phyloP scores from a whole-genome alignment of 2,329 filamentous ascomycete species.

The Talaromyces amestolkiae region DNA sequence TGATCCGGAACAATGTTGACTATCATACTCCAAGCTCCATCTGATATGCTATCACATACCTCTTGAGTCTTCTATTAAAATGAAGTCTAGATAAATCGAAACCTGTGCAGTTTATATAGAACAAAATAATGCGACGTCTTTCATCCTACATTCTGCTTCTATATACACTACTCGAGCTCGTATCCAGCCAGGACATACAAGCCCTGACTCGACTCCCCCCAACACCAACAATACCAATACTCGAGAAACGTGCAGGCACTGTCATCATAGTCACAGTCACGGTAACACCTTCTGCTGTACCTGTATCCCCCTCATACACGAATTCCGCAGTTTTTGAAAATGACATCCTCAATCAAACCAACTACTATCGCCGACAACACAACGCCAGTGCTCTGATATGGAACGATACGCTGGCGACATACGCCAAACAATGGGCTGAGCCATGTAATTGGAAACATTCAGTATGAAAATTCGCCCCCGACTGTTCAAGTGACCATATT shows the following conservation, averaged over 20 bases:
- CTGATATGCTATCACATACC: too few relatives aligned
- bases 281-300: not conserved
- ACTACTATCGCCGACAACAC: conserved; percentile 70
- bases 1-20: too few relatives aligned
- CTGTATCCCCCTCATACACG: conserved; percentile 11
- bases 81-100: not conserved
- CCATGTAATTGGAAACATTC: conserved; percentile 49
- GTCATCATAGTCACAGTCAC: conserved; percentile 18
- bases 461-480: not conserved
- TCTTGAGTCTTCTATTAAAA: not conserved
- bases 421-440: conserved; percentile 62
- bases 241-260: conserved; percentile 5
- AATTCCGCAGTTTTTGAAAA: conserved; percentile 10
- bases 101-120: not conserved
- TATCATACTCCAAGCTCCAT: too few relatives aligned
- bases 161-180: not conserved
- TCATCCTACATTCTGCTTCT: not conserved
- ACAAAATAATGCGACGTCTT: conserved; percentile 2
- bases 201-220: not conserved
- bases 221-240: conserved; percentile 2
- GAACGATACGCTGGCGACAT: conserved; percentile 61
- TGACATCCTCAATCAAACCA: conserved; percentile 13
- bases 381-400: conserved; percentile 64
- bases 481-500: not conserved
- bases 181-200: not conserved